phyloP scores from a whole-genome alignment of 768 basidiomycete genomes.

The Mycena vulgaris region DNA sequence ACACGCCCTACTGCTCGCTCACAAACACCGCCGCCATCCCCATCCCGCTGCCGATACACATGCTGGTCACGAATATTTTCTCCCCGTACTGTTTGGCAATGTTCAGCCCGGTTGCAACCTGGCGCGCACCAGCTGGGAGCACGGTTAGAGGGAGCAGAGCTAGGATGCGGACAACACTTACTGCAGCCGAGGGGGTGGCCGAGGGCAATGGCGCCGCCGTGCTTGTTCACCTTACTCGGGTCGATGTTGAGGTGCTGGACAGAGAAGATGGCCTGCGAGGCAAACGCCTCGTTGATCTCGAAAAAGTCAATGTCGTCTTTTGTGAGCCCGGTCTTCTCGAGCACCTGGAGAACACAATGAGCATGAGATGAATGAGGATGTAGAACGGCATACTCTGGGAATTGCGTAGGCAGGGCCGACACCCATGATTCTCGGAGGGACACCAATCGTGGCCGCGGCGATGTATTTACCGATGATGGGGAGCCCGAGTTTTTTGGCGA shows the following conservation, averaged over 20 bases:
- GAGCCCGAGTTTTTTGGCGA: slow-evolving; percentile 87
- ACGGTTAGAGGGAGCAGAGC: slow-evolving; percentile 27
- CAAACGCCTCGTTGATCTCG: slow-evolving; percentile 95
- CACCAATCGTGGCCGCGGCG: slow-evolving; percentile 78
- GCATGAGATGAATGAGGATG: not conserved
- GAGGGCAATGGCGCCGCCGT: slow-evolving; percentile 92
- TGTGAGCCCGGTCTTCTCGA: slow-evolving; percentile 76
- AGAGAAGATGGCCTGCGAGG: slow-evolving; percentile 84
- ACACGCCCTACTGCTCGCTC: slow-evolving; percentile 74
- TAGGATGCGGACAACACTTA: slow-evolving; percentile 57
- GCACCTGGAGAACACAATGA: slow-evolving; percentile 48
- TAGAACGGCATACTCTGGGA: slow-evolving; percentile 63
- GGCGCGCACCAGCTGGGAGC: slow-evolving; percentile 81
- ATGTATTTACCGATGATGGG: slow-evolving; percentile 91
- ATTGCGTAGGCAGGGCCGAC: slow-evolving; percentile 93
- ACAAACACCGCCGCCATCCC: slow-evolving; percentile 92
- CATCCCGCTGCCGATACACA: slow-evolving; percentile 95
- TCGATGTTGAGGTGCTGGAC: slow-evolving; percentile 80
- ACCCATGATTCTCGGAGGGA: slow-evolving; percentile 92
- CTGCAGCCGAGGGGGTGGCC: slow-evolving; percentile 92
- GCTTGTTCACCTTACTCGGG: slow-evolving; percentile 85
- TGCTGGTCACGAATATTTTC: slow-evolving; percentile 89
- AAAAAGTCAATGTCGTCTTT: slow-evolving; percentile 88
- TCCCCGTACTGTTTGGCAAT: slow-evolving; percentile 84
- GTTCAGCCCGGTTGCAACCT: slow-evolving; percentile 88